Base-by-base conservation (phyloP, 768 basidiomycete species). In the Hortiboletus flavorubellus region DNA sequence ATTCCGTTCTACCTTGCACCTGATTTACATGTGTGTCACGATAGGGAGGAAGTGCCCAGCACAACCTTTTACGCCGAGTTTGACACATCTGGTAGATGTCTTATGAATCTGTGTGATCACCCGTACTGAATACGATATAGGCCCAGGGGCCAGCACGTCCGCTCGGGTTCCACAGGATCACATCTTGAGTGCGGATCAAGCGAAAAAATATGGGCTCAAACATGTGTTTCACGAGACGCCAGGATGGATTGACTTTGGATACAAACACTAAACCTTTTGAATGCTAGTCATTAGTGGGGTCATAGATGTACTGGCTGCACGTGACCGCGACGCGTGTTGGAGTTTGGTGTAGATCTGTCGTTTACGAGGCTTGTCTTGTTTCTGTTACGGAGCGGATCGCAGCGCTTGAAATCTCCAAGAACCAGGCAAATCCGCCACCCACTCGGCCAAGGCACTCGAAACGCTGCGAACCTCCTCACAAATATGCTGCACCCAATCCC, bases 391-490 rank as follows among this genome's bases (percentile, higher is more conserved):
- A 81, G 43, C 87, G 89, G 64, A 82, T 90, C 23, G 80, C 85
- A 42, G 79, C 83, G 1, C 79, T 90, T 31, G 87, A 89, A 59
- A 82, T 89, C 5, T 77, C 75, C 33, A 79, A 79, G 65, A 82
- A 79, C 58, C 77, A 72, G 68, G 71, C 70, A 21, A 66, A 67
- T 51, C 64, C 66, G 51, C 52, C 64, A 3, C 26, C 64, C 30
- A 62, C 66, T 46, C 73, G 70, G 4, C 59, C 72, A 57, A 31
- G 62, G 53, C 72, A 76, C 61, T 49, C 77, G 60, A 89, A 87
- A 63, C 60, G 84, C 89, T 26, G 75, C 85, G 11, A 91, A 89
- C 67, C 77, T 90, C 11, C 77, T 89, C 54, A 83, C 84, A 91
- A 91, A 73, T 90, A 80, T 60, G 86, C 85, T 10, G 80, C 86